Conservation (phyloP, 192 early-diverging fungal species). For the Chytriomyces confervae region DNA sequence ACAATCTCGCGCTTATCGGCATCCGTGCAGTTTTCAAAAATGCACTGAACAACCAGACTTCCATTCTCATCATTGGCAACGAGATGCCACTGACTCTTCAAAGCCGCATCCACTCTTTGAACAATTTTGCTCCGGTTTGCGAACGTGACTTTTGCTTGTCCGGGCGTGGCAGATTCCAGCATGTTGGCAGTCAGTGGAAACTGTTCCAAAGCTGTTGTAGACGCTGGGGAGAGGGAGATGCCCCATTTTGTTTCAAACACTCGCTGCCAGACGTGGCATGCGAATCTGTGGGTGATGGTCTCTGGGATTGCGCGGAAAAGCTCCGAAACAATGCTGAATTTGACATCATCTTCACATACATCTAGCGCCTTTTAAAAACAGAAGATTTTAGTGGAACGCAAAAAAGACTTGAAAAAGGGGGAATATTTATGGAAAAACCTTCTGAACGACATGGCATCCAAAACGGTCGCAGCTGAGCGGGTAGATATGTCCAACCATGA, state of each 20-base stretch:
- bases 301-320: constrained; percentile 67
- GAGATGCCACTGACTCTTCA: constrained; percentile 66
- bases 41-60: constrained; percentile 76
- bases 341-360: constrained; percentile 65
- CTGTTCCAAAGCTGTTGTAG: constrained; percentile 18
- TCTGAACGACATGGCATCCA: constrained; percentile 82
- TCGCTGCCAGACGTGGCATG: constrained; percentile 83
- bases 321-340: constrained; percentile 63
- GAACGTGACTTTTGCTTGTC: constrained; percentile 29
- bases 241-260: constrained; percentile 75
- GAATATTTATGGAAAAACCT: constrained; percentile 39
- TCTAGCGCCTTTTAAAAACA: constrained; percentile 58
- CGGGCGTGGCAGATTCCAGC: constrained; percentile 41
- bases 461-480: constrained; percentile 74
- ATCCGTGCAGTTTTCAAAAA: constrained; percentile 75
- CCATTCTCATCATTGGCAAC: constrained; percentile 81
- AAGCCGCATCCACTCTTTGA: constrained; percentile 62
- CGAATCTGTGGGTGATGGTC: constrained; percentile 76
- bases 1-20: constrained; percentile 70
- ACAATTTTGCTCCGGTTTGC: constrained; percentile 48
- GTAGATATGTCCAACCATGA: constrained; percentile 69
- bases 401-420: neutral
- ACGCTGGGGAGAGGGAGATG: neutral
- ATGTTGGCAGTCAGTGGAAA: constrained; percentile 28
- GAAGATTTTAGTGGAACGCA: neutral